Conservation (phyloP, 768 basidiomycete species). For the Termitomyces sp. region DNA sequence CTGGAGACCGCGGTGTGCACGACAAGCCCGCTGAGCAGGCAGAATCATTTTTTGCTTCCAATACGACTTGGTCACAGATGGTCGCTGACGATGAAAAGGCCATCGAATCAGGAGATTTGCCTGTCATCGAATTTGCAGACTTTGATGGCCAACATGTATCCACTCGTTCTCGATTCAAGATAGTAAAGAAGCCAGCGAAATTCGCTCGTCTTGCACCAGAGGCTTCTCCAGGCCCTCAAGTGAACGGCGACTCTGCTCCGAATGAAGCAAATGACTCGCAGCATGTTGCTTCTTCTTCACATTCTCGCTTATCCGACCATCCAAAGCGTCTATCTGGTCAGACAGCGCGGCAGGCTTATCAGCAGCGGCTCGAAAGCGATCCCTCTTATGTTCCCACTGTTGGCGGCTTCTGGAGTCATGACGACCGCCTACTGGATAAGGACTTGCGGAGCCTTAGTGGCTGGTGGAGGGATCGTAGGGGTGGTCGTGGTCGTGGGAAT, state of each 20-base stretch:
- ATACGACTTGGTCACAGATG: constrained; percentile 78
- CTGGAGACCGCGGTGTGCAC: constrained; percentile 32
- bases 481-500: constrained; percentile 60
- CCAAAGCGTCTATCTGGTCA: constrained; percentile 40
- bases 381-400: constrained; percentile 88
- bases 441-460: constrained; percentile 75
- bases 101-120: constrained; percentile 62
- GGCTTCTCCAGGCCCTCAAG: constrained; percentile 22
- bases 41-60: constrained; percentile 47
- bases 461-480: constrained; percentile 84
- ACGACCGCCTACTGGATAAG: constrained; percentile 83
- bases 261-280: constrained; percentile 22
- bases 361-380: constrained; percentile 73
- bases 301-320: constrained; percentile 17
- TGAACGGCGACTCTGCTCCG: constrained; percentile 16
- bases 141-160: constrained; percentile 35
- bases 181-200: constrained; percentile 34
- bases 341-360: constrained; percentile 80
- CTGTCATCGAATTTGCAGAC: constrained; percentile 78
- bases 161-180: constrained; percentile 28
- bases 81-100: constrained; percentile 59
- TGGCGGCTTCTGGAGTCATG: constrained; percentile 93
- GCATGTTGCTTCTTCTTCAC: constrained; percentile 34
- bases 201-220: constrained; percentile 28
- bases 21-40: constrained; percentile 26